A percentile compares a stretch with the other conserved stretches of the same genome.
Evolutionary conservation across 2,329 filamentous ascomycete genomes (phyloP).

Genomic region (Onygenales sp.): DNA sequence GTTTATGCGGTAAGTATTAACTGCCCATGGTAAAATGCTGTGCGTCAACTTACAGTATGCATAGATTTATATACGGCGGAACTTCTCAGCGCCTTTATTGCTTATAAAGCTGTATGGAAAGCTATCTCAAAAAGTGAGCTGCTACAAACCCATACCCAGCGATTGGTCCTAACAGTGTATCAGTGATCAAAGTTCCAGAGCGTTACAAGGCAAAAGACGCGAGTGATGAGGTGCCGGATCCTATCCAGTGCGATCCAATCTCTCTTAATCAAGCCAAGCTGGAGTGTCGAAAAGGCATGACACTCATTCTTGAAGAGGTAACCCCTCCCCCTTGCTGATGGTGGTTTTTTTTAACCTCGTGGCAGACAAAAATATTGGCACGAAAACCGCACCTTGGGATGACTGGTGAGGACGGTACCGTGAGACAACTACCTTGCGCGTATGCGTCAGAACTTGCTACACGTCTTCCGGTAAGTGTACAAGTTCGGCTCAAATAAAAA

Average conservation of each 20-base stretch:
- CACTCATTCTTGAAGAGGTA: slow-evolving; percentile 9
- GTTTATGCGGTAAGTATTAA: slow-evolving; percentile 15
- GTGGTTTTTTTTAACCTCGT: neutral
- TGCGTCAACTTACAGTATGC: neutral
- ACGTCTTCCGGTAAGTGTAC: slow-evolving; percentile 6
- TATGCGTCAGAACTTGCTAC: slow-evolving; percentile 6
- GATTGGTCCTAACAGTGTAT: neutral
- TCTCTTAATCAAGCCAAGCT: slow-evolving; percentile 7
- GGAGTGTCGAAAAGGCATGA: slow-evolving; percentile 10
- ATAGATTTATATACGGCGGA: slow-evolving; percentile 22
- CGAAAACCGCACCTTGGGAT: slow-evolving; percentile 6
- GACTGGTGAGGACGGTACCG: slow-evolving; percentile 3
- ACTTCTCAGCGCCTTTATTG: slow-evolving; percentile 23
- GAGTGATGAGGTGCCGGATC: slow-evolving; percentile 3
- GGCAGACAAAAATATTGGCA: slow-evolving; percentile 7
- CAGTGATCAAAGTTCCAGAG: slow-evolving; percentile 7
- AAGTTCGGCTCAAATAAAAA: neutral
- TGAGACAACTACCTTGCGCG: slow-evolving; percentile 4
- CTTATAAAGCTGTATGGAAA: slow-evolving; percentile 25
- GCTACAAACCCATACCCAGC: neutral
- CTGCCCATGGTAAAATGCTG: neutral
- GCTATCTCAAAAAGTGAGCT: slow-evolving; percentile 6
- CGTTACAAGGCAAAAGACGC: slow-evolving; percentile 4
- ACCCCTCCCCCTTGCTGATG: neutral
- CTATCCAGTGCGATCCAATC: slow-evolving; percentile 3